These are phyloP conservation scores for Boletus albobrunnescens DNA, from an alignment of 1,284 basidiomycete species.

Conservation along the genomic window DNA sequence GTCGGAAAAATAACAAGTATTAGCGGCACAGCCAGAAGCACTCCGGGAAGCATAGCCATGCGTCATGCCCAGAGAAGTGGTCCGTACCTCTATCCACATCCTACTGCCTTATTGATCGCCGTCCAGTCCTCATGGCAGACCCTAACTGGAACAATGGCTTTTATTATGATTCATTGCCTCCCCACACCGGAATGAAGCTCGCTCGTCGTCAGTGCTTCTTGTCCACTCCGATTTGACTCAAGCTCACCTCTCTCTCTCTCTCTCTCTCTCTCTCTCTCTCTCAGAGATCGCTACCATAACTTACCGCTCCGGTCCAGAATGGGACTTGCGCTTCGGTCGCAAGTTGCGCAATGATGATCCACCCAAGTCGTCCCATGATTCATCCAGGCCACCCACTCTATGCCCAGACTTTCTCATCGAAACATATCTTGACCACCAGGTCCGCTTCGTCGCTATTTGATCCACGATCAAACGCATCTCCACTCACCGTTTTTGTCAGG, in stretches of 20 bases:
- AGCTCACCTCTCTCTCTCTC: too few species aligned
- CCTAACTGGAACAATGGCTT: conserved; percentile 99
- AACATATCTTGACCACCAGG: conserved; percentile 97
- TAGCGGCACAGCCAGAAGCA: conserved; percentile 89
- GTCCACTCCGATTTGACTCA: background rate
- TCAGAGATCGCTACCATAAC: conserved; percentile 98
- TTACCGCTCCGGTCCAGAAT: conserved; percentile 97
- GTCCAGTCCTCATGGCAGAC: conserved; percentile 94
- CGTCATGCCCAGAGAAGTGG: conserved; percentile 93
- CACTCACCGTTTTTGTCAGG: conserved; percentile 35
- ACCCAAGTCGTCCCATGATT: conserved; percentile 3
- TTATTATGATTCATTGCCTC: conserved; percentile 93
- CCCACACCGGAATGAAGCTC: conserved; percentile 98
- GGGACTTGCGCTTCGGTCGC: conserved; percentile 95
- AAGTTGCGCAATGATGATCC: conserved; percentile 45
- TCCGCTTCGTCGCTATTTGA: too few species aligned
- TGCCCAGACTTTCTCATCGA: conserved; percentile 99
- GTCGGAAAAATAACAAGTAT: conserved; percentile 91
- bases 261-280: too few species aligned
- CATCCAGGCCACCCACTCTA: conserved; percentile 62
- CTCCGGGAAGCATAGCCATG: conserved; percentile 91
- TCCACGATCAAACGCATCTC: background rate
- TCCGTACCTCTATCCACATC: conserved; percentile 37
- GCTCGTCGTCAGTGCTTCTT: conserved; percentile 72
- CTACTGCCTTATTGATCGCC: conserved; percentile 5